Percentiles rank a stretch among this genome's conserved stretches.
Conservation (phyloP, 192 early-diverging fungal genomes). For the Coemansia biformis region DNA sequence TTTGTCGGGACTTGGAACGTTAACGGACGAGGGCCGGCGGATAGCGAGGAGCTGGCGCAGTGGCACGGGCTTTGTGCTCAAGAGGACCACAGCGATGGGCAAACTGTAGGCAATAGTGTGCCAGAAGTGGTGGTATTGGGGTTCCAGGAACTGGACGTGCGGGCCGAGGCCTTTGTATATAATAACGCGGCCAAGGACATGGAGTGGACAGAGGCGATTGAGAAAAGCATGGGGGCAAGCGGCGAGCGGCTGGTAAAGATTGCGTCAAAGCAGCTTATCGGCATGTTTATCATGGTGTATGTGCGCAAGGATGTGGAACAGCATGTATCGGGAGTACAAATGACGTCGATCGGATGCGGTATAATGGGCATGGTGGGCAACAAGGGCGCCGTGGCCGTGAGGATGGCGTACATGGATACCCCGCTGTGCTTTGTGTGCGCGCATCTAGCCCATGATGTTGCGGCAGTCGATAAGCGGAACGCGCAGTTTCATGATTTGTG, state of each 20-base stretch:
- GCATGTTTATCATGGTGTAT: constrained; percentile 83
- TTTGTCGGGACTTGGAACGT: constrained; percentile 93
- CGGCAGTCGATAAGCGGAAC: constrained; percentile 75
- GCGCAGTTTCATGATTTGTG: constrained; percentile 85
- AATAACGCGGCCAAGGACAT: constrained; percentile 73
- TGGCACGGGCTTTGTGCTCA: constrained; percentile 60
- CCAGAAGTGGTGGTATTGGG: constrained; percentile 52
- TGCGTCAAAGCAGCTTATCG: constrained; percentile 79
- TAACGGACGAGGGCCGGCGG: constrained; percentile 63
- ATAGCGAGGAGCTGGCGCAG: constrained; percentile 41
- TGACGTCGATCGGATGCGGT: constrained; percentile 74
- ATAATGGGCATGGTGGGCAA: constrained; percentile 86
- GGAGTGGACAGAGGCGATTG: constrained; percentile 74
- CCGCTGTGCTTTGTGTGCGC: constrained; percentile 83
- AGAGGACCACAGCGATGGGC: constrained; percentile 15
- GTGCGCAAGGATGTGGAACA: constrained; percentile 50
- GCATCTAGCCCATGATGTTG: constrained; percentile 83
- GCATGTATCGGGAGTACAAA: constrained; percentile 59
- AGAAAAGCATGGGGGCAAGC: constrained; percentile 54
- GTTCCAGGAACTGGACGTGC: constrained; percentile 89
- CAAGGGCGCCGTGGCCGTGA: constrained; percentile 86
- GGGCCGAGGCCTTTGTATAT: constrained; percentile 78
- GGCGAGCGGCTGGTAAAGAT: constrained; percentile 58
- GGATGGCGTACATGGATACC: constrained; percentile 71
- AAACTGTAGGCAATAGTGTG: too few relatives aligned